phyloP scores from a whole-genome alignment of 1,284 basidiomycete genomes.

The Tetrapyrgos nigripes region DNA sequence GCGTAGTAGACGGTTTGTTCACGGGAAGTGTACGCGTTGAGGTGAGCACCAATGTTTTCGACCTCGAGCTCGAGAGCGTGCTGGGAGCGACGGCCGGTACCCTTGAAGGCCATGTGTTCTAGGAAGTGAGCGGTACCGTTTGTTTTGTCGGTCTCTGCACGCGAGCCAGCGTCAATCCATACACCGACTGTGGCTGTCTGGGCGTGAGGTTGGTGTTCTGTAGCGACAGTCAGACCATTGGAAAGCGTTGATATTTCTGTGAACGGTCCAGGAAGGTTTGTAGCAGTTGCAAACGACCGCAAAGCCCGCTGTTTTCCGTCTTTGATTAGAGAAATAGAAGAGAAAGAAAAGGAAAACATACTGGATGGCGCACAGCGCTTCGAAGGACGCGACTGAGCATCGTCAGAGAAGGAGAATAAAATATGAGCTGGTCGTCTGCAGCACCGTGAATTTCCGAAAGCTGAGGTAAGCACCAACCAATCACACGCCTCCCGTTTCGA shows the following conservation, averaged over 20 bases:
- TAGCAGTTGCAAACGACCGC: slow-evolving; percentile 45
- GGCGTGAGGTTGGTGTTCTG: slow-evolving; percentile 92
- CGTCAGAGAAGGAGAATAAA: slow-evolving; percentile 37
- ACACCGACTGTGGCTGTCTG: slow-evolving; percentile 98
- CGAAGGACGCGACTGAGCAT: slow-evolving; percentile 70
- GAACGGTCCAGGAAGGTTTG: slow-evolving; percentile 69
- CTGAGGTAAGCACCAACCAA: neutral
- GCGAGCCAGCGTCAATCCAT: slow-evolving; percentile 98
- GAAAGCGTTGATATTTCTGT: slow-evolving; percentile 90
- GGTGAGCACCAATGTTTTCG: slow-evolving; percentile 96
- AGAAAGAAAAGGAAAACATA: slow-evolving; percentile 36
- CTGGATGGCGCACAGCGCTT: slow-evolving; percentile 60
- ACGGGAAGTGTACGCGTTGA: slow-evolving; percentile 98
- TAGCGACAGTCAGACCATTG: slow-evolving; percentile 93
- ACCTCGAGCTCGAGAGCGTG: slow-evolving; percentile 96
- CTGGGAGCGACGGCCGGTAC: slow-evolving; percentile 90
- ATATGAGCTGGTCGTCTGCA: neutral
- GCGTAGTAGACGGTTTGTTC: slow-evolving; percentile 99
- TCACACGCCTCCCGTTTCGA: neutral
- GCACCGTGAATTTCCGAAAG: slow-evolving; percentile 6
- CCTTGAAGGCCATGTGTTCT: slow-evolving; percentile 98
- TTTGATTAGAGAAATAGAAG: neutral
- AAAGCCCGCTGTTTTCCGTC: slow-evolving; percentile 38
- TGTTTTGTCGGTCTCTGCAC: slow-evolving; percentile 93
- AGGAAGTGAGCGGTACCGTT: slow-evolving; percentile 99